Evolutionary conservation across 75 land plant genomes (phyloP).

Genomic region (Azolla pinnata): DNA sequence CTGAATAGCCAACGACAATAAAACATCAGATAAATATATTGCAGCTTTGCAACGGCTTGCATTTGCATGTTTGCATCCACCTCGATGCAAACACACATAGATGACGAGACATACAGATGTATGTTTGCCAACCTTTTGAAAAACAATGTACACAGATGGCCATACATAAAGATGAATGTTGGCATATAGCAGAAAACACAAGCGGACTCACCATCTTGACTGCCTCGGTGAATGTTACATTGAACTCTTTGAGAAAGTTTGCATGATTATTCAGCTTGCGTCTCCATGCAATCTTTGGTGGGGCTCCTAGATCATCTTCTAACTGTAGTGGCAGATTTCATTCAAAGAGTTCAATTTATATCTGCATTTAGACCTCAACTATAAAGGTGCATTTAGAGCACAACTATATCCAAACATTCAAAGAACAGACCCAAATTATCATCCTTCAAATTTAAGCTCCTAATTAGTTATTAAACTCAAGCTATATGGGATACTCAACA

Average conservation of each 20-base stretch:
- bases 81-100: no score
- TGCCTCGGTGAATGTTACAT: constrained; percentile 84
- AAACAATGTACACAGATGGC: no score
- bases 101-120: no score
- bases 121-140: no score
- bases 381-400: not conserved
- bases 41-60: no score
- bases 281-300: constrained; percentile 91
- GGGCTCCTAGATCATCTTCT: constrained; percentile 83
- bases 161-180: no score
- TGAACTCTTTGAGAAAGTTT: constrained; percentile 71
- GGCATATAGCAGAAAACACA: no score
- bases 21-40: not conserved
- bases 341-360: no score
- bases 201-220: constrained; percentile 86
- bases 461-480: not conserved
- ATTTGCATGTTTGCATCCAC: no score
- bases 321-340: no score
- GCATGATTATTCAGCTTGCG: constrained; percentile 86
- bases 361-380: not conserved
- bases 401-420: not conserved
- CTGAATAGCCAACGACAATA: constrained; percentile 23
- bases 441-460: not conserved
- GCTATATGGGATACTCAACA: no score
- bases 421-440: not conserved